Conservation (phyloP, 305 asterid genomes). For the Rubia occidens region DNA sequence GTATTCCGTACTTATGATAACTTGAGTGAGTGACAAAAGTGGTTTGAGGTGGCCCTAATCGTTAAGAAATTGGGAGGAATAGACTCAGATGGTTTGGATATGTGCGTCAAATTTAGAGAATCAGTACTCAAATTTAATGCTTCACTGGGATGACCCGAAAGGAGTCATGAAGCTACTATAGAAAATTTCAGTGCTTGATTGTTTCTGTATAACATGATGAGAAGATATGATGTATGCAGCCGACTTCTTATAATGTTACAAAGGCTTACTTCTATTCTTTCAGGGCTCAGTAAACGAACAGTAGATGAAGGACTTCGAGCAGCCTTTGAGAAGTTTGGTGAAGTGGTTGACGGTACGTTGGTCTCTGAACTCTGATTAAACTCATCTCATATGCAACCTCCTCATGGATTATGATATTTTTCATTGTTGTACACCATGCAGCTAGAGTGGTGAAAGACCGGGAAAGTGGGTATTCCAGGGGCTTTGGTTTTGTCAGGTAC, state of each 20-base stretch:
- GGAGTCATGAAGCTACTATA: neutral
- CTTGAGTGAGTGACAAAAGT: too few species aligned
- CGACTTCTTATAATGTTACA: neutral
- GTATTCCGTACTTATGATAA: neutral
- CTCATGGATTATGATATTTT: neutral
- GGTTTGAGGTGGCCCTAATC: neutral
- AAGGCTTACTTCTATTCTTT: conserved; percentile 17
- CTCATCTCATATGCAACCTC: neutral
- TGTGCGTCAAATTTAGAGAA: neutral
- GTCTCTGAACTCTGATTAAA: conserved; percentile 2
- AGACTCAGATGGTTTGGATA: too few species aligned
- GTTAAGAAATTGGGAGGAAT: neutral
- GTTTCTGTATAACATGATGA: neutral
- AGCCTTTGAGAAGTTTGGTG: conserved; percentile 70
- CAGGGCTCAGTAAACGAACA: conserved; percentile 91
- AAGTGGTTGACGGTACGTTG: conserved; percentile 51
- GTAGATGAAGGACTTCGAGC: conserved; percentile 65
- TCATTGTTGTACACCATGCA: conserved; percentile 27
- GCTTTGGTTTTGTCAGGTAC: conserved; percentile 75
- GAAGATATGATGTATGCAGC: neutral
- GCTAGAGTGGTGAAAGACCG: conserved; percentile 80
- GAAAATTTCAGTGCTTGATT: neutral
- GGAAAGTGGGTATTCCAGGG: conserved; percentile 67
- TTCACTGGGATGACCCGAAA: neutral
- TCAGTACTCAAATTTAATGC: neutral